Percentiles rank a stretch among this genome's conserved stretches.
phyloP scores from a whole-genome alignment of 306 rosid species.

The Lagenaria siceraria region DNA sequence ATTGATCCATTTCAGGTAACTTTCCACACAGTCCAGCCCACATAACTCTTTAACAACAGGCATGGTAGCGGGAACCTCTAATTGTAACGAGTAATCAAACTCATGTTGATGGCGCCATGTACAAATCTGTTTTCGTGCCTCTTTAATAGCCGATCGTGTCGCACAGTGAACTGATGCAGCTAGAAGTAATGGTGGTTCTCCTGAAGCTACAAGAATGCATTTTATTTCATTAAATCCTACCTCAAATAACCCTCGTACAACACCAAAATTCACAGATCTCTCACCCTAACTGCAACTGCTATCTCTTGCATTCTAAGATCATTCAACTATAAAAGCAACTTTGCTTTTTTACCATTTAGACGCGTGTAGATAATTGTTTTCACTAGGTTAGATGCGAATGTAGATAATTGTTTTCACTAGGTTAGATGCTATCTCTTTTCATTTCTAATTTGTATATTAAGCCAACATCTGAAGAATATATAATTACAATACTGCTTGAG shows the following conservation, averaged over 20 bases:
- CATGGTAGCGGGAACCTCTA: constrained; percentile 80
- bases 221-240: not conserved
- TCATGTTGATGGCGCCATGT: constrained; percentile 41
- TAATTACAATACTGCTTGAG: no score
- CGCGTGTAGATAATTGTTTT: not conserved
- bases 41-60: constrained; percentile 66
- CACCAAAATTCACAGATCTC: not conserved
- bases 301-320: not conserved
- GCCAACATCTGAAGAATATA: not conserved
- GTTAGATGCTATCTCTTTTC: not conserved
- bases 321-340: not conserved
- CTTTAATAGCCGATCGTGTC: constrained; percentile 61
- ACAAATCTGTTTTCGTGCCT: constrained; percentile 57
- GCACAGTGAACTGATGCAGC: constrained; percentile 88
- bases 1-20: constrained; percentile 49
- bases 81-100: constrained; percentile 28
- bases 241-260: not conserved
- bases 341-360: not conserved
- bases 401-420: not conserved
- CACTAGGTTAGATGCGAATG: not conserved
- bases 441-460: no score
- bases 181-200: constrained; percentile 76
- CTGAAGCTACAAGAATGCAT: constrained; percentile 58
- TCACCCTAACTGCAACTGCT: not conserved
- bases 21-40: constrained; percentile 62